These are phyloP conservation scores for Candida mattraensis DNA, from an alignment of 805 yeast species.

Conservation along the genomic window DNA sequence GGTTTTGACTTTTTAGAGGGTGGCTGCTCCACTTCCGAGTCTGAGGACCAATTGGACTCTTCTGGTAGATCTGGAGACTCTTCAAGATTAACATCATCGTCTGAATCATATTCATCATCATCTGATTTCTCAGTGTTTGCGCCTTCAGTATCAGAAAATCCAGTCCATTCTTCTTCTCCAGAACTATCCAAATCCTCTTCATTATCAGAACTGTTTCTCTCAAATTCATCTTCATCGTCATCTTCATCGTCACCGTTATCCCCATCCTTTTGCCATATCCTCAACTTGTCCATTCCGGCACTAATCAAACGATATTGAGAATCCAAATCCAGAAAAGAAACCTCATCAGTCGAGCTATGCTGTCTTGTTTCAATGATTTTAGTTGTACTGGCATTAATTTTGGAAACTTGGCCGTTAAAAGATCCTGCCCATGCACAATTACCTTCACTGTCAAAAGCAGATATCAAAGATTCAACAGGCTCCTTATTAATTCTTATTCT, in stretches of 20 bases:
- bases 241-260: conserved; percentile 26
- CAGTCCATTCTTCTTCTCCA: conserved; percentile 16
- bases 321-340: conserved; percentile 74
- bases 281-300: conserved; percentile 80
- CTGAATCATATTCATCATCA: conserved; percentile 8
- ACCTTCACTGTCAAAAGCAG: conserved; percentile 54
- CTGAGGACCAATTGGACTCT: conserved; percentile 4
- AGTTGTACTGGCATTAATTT: conserved; percentile 65
- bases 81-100: conserved; percentile 1
- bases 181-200: conserved; percentile 7
- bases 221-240: conserved; percentile 28
- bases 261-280: conserved; percentile 61
- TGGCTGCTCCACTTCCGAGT: conserved; percentile 7
- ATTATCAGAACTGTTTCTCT: conserved; percentile 8
- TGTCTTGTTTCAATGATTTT: conserved; percentile 61
- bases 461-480: conserved; percentile 68
- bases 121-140: conserved; percentile 24
- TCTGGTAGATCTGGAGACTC: conserved; percentile 7
- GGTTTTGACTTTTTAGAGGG: background rate
- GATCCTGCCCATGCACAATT: conserved; percentile 75
- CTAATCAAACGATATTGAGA: conserved; percentile 74
- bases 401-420: conserved; percentile 69
- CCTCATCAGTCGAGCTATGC: conserved; percentile 75
- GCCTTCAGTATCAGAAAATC: conserved; percentile 15
- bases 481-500: conserved; percentile 63